Conservation (phyloP, 768 basidiomycete genomes). For the Boletellus sp. region DNA sequence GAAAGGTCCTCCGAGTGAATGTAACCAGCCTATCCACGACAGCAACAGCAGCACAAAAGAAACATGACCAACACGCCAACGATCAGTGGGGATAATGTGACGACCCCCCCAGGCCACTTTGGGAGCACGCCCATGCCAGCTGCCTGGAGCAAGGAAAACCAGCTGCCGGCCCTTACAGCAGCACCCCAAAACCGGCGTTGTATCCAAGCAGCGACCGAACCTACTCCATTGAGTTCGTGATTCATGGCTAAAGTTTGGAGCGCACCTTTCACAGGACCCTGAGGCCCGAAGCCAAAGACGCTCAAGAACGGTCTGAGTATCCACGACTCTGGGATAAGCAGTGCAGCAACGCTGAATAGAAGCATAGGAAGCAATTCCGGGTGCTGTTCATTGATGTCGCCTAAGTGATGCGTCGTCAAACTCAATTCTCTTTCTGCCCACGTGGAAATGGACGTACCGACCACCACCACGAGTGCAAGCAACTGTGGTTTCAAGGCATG, state of each 20-base stretch:
- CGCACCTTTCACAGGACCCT: slow-evolving; percentile 12
- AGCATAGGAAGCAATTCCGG: slow-evolving; percentile 3
- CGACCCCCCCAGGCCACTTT: slow-evolving; percentile 1
- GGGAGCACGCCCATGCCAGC: slow-evolving; percentile 12
- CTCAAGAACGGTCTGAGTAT: too few species aligned
- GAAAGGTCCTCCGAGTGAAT: too few species aligned
- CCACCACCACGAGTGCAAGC: background rate
- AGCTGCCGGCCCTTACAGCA: slow-evolving; percentile 1
- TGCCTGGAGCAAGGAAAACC: slow-evolving; percentile 14
- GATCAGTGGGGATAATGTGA: background rate
- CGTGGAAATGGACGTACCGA: background rate
- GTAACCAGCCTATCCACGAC: background rate
- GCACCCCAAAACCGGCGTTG: slow-evolving; percentile 7
- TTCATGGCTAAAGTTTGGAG: fast-evolving
- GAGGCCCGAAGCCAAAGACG: slow-evolving; percentile 15
- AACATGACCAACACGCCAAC: background rate
- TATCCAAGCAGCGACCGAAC: slow-evolving; percentile 10
- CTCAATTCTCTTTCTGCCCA: too few species aligned
- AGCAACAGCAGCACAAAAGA: background rate
- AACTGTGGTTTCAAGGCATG: background rate
- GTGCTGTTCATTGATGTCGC: slow-evolving; percentile 12
- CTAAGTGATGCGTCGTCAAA: background rate
- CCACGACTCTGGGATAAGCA: too few species aligned
- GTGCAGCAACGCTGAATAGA: background rate
- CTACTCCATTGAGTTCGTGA: background rate